A percentile compares a stretch with the other conserved stretches of the same genome.
Evolutionary conservation across 2,329 filamentous ascomycete genomes (phyloP).

Genomic region (Phyllosticta citribraziliensis): DNA sequence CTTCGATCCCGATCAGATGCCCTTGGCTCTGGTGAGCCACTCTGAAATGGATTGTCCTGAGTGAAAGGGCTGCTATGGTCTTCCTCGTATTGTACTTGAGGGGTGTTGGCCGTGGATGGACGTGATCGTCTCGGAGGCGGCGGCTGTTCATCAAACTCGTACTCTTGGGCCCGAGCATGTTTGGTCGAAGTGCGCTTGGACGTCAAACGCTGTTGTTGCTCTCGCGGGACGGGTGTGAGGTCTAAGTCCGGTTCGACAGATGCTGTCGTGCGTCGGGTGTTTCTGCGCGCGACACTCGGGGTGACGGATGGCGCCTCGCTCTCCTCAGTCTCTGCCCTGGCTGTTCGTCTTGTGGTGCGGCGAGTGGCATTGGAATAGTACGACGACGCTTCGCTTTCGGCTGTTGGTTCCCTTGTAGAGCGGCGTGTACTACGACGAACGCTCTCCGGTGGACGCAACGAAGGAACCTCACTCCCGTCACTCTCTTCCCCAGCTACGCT

Average conservation of each 20-base stretch:
- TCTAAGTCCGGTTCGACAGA: slow-evolving; percentile 8
- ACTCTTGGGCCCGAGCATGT: slow-evolving; percentile 30
- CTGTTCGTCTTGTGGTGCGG: slow-evolving; percentile 17
- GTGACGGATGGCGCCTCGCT: slow-evolving; percentile 17
- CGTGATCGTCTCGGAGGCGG: slow-evolving; percentile 12
- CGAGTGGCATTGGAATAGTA: neutral
- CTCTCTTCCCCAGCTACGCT: slow-evolving; percentile 43
- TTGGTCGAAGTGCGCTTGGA: slow-evolving; percentile 33
- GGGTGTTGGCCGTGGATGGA: slow-evolving; percentile 23
- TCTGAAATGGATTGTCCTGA: slow-evolving; percentile 88
- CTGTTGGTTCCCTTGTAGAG: slow-evolving; percentile 34
- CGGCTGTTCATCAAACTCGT: slow-evolving; percentile 24
- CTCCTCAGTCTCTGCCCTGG: slow-evolving; percentile 33
- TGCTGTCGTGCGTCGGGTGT: slow-evolving; percentile 1
- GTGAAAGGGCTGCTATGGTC: slow-evolving; percentile 62
- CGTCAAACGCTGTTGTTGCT: slow-evolving; percentile 20
- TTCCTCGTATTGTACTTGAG: slow-evolving; percentile 35
- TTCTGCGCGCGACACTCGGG: neutral
- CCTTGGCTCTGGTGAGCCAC: slow-evolving; percentile 51
- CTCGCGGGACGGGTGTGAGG: slow-evolving; percentile 12
- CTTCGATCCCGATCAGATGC: slow-evolving; percentile 35
- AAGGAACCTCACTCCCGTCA: slow-evolving; percentile 27
- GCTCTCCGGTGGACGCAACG: slow-evolving; percentile 1
- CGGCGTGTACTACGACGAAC: slow-evolving; percentile 21
- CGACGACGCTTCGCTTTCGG: slow-evolving; percentile 26